Percentiles rank a stretch among this genome's conserved stretches.
Evolutionary conservation across 805 yeast genomes (phyloP).

Genomic region (Saturnispora halmiae): DNA sequence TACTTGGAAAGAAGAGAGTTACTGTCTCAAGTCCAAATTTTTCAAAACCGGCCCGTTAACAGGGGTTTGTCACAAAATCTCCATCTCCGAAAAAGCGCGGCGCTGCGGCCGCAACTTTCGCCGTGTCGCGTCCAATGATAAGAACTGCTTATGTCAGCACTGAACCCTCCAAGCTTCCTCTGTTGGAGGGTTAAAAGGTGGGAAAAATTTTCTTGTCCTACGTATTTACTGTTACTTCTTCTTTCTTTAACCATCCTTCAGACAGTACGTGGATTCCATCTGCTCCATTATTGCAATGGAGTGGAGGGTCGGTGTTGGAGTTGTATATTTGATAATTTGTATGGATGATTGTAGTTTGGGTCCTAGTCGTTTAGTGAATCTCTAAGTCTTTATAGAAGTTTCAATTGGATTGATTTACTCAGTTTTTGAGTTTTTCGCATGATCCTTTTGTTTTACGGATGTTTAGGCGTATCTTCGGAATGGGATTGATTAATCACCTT

Average conservation of each 20-base stretch:
- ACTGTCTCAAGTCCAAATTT: not conserved
- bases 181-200: no score
- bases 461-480: slow-evolving; percentile 10
- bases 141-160: no score
- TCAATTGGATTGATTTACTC: not conserved
- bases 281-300: slow-evolving; percentile 1
- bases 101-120: no score
- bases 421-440: slow-evolving; percentile 7
- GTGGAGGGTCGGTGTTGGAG: slow-evolving; percentile 5
- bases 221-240: not conserved
- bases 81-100: not conserved
- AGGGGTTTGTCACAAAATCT: not conserved
- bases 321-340: not conserved
- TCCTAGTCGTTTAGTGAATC: slow-evolving; percentile 6
- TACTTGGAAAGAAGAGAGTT: not conserved
- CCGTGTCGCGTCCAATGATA: no score
- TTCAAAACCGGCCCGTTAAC: slow-evolving; percentile 4
- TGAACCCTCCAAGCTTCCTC: no score
- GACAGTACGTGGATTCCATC: slow-evolving; percentile 28
- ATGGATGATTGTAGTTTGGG: not conserved
- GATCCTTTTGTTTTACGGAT: not conserved
- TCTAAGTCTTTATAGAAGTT: not conserved
- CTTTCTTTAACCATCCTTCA: slow-evolving; percentile 25
- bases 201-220: no score
- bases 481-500: slow-evolving; percentile 7